Percentiles rank a stretch among this genome's conserved stretches.
phyloP scores from a whole-genome alignment of 2,329 filamentous ascomycete species.

The Magnaporthales sp. region DNA sequence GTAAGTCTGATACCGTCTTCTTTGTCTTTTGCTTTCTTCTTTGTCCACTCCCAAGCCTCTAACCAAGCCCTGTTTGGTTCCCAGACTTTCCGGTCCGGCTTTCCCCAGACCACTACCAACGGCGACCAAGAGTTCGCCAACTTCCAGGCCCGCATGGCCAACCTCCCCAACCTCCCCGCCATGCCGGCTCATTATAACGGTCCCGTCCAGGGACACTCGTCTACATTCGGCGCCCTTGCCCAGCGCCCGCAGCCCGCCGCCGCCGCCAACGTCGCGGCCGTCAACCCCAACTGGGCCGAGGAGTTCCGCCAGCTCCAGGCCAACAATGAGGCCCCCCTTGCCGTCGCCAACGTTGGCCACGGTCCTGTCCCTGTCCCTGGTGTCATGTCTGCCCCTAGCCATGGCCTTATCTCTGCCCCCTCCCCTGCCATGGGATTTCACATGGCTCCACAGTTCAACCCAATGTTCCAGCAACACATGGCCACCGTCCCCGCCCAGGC shows the following conservation, averaged over 20 bases:
- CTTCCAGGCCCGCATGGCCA: neutral
- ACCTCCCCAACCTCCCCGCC: slow-evolving; percentile 2
- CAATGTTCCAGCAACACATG: neutral
- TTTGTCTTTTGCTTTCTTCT: neutral
- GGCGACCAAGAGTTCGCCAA: slow-evolving; percentile 11
- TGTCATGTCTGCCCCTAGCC: neutral
- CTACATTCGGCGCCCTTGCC: neutral
- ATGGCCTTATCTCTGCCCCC: neutral
- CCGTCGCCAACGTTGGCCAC: neutral
- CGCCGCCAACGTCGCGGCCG: neutral
- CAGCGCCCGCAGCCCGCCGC: neutral
- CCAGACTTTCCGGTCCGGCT: slow-evolving; percentile 12
- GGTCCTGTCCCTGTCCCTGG: neutral
- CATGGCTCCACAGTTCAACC: neutral
- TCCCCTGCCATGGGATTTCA: neutral
- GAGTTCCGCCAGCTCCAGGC: neutral
- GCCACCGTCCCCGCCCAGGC: neutral
- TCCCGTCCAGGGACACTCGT: neutral
- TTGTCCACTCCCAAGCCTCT: neutral
- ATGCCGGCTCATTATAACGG: neutral
- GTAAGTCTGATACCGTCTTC: neutral
- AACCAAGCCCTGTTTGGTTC: neutral
- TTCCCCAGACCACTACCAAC: slow-evolving; percentile 5
- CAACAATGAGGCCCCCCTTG: neutral
- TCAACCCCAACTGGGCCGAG: neutral